Evolutionary conservation across 371 early-diverging fungal genomes (phyloP), one percentile per base, ranked within the genome.

Genomic region (Nematocida parisii): DNA sequence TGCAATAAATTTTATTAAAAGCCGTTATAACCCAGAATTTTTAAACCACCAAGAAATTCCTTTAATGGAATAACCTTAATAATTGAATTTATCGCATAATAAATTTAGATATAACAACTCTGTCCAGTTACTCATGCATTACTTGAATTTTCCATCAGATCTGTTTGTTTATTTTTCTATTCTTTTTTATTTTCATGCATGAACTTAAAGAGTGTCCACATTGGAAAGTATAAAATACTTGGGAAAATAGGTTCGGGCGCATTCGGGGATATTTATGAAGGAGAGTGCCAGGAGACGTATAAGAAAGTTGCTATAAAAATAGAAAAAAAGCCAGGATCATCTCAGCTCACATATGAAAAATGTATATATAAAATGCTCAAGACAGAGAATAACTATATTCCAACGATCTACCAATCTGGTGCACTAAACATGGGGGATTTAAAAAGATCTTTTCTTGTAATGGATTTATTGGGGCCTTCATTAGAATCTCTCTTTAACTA

Each of bases 251-350:
- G 97, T 60, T 91, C 93, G 54, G 99, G 99, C 74, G 93, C 94
- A 27, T 99, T 97, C 90, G 99, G 99, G 57, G 97, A 96, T 85
- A 96, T 98, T 83, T 97, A 93, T 87, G 90, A 95, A 64, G 94
- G 93, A 5, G 13, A 84, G 40, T 89, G 90, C 75, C 57, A 82
- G 15, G 61, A 80, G 0, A 87, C 86, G 2, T 58, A 81, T 11
- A 83, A 86, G 57, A 80, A 82, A 45, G 89, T 90, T 33, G 91
- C 91, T 3, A 85, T 91, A 54, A 91, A 91, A 85, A 80, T 91
- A 40, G 91, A 91, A 85, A 85, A 85, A 67, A 84, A 80, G 60
- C 39, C 83, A 39, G 88, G 87, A 7, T 66, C 66, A 7, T 75
- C 80, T 7, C 86, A 86, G 82, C 57, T 91, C 3, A 88, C 89